A percentile compares a stretch with the other conserved stretches of the same genome.
These are phyloP conservation scores for Cornus controversa DNA, from an alignment of 148 eudicot genomes.

Conservation along the genomic window DNA sequence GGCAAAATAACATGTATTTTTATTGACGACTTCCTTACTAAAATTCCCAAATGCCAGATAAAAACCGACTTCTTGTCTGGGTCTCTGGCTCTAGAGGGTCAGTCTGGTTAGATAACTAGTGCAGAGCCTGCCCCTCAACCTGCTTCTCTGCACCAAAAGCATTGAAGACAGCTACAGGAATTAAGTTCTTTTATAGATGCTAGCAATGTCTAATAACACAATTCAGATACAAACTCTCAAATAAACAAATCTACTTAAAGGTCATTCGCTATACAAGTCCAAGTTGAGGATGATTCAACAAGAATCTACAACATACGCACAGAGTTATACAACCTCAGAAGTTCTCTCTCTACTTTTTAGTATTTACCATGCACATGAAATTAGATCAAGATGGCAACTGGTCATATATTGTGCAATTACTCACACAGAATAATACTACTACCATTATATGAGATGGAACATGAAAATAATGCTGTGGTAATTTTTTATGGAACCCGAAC, in stretches of 20 bases:
- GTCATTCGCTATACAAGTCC: not conserved
- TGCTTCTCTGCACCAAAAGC: conserved; percentile 95
- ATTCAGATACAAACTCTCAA: not conserved
- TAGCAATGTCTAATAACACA: conserved; percentile 13
- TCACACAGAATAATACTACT: too few species aligned
- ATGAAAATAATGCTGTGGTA: too few species aligned
- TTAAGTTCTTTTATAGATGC: conserved; percentile 33
- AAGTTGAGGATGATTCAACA: not conserved
- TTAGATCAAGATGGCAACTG: too few species aligned
- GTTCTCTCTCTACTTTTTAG: not conserved
- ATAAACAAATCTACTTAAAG: not conserved
- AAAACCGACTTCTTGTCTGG: conserved; percentile 40
- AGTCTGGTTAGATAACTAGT: conserved; percentile 64
- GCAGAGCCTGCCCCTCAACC: conserved; percentile 78
- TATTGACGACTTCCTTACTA: conserved; percentile 44
- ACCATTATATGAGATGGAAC: too few species aligned
- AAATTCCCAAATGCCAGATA: conserved; percentile 37
- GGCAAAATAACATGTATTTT: conserved; percentile 26
- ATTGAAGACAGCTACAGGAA: conserved; percentile 63
- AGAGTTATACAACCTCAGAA: not conserved
- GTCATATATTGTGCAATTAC: too few species aligned
- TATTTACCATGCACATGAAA: not conserved
- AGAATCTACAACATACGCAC: not conserved
- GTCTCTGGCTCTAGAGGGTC: conserved; percentile 59
- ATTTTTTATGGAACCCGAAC: too few species aligned